Evolutionary conservation across 352 stramenopile species (phyloP), one percentile per base, ranked within the genome.

Genomic region (Pythium rishiriense): DNA sequence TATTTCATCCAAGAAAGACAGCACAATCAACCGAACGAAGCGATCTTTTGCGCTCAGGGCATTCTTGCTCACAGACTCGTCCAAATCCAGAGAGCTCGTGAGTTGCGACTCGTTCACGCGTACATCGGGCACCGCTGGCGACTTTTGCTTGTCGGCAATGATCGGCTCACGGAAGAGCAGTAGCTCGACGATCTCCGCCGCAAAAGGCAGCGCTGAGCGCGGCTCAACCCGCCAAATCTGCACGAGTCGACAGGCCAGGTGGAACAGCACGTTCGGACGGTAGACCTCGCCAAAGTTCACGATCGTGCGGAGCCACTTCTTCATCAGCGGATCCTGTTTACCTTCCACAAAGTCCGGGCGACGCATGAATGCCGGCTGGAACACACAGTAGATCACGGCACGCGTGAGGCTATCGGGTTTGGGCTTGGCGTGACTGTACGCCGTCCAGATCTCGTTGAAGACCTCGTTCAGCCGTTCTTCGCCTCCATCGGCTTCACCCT

Each of bases 261-360:
- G 86, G 68, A 90, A 94, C 17, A 94, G 68, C 15, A 92, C 86
- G 48, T 93, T 93, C 4, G 86, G 86, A 6, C 86, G 73, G 41
- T 91, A 68, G 6, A 71, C 61, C 24, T 81, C 64, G 33, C 82
- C 86, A 58, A 90, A 91, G 26, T 47, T 41, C 37, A 83, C 56
- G 47, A 90, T 74, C 9, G 73, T 76, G 21, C 64, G 61, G 28
- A 91, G 74, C 83, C 82, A 93, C 29, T 64, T 69, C 61, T 88
- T 90, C 51, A 91, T 75, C 12, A 75, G 63, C 21, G 62, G 49
- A 17, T 33, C 21, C 15, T 73, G 28, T 6, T 59, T 50, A 14
- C 33, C 45, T 3, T 58, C 58, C 0, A 64, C 60, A 1, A 82
- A 62, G 26, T 57, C 51, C 4, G 39, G 25, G 10, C 7, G 58